These are phyloP conservation scores for Colletotrichum lindemuthianum DNA, from an alignment of 2,329 filamentous ascomycete genomes.

Conservation along the genomic window DNA sequence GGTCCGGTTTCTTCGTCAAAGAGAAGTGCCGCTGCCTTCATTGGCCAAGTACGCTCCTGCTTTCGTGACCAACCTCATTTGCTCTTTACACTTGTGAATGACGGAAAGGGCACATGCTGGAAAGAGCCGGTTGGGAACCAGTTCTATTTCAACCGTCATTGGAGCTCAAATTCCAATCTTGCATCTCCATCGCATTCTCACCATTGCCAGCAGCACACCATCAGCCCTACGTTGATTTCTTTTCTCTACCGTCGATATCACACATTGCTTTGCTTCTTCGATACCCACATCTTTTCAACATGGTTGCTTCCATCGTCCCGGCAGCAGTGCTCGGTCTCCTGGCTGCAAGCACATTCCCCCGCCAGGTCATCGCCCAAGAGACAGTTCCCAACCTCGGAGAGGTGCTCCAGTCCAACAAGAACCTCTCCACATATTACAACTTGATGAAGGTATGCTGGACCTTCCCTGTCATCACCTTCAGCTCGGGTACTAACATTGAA, in stretches of 20 bases:
- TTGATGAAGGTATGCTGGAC: conserved; percentile 51
- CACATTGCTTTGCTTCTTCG: background rate
- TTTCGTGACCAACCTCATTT: too few species aligned
- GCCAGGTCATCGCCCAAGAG: conserved; percentile 36
- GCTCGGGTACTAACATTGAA: conserved; percentile 11
- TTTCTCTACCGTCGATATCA: background rate
- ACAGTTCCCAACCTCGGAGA: conserved; percentile 48
- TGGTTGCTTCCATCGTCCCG: background rate
- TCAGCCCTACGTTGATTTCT: too few species aligned
- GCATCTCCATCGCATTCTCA: background rate
- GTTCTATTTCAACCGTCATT: too few species aligned
- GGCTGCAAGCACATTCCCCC: background rate
- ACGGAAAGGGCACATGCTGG: too few species aligned
- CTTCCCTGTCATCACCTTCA: background rate
- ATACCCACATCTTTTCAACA: background rate
- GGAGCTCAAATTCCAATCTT: background rate
- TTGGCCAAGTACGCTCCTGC: too few species aligned
- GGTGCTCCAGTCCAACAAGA: conserved; percentile 50
- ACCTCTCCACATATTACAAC: conserved; percentile 55
- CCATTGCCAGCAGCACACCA: too few species aligned
- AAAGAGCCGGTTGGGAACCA: too few species aligned
- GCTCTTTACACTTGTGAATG: too few species aligned
- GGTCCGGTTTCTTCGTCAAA: too few species aligned
- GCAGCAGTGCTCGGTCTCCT: background rate
- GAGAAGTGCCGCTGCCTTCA: too few species aligned